Percentiles rank a stretch among this genome's conserved stretches.
Evolutionary conservation across 495 filamentous ascomycete genomes (phyloP).

Genomic region (Podospora comata): DNA sequence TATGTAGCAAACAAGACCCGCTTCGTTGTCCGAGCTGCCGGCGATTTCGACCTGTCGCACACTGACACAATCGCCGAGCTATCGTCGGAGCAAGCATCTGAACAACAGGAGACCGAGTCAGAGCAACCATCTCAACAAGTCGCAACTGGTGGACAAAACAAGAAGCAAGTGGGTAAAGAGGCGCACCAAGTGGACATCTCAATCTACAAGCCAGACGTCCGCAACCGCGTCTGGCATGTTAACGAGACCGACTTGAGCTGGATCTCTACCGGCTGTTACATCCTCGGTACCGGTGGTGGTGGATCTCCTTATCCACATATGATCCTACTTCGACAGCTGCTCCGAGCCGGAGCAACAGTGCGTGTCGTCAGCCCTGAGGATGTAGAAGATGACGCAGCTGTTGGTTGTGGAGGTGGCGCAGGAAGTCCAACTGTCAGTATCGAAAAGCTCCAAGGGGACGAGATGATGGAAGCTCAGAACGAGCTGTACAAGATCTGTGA

Average conservation of each 20-base stretch:
- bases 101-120: conserved; percentile 21
- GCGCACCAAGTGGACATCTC: conserved; percentile 39
- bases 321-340: conserved; percentile 44
- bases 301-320: conserved; percentile 48
- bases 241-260: conserved; percentile 54
- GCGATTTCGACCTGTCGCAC: conserved; percentile 48
- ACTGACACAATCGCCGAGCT: conserved; percentile 27
- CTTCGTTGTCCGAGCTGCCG: conserved; percentile 49
- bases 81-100: conserved; percentile 19
- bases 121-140: too few species aligned
- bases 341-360: conserved; percentile 45
- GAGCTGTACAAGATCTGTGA: conserved; percentile 43
- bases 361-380: conserved; percentile 46
- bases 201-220: conserved; percentile 50
- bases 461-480: conserved; percentile 48
- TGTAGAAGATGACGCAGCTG: conserved; percentile 42
- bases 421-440: conserved; percentile 51
- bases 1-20: conserved; percentile 52
- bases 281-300: conserved; percentile 61
- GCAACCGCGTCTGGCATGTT: conserved; percentile 53
- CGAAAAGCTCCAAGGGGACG: conserved; percentile 51
- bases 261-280: conserved; percentile 57
- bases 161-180: not conserved
- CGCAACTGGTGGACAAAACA: not conserved
- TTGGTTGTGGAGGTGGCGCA: conserved; percentile 47